Base-by-base conservation (phyloP, 768 basidiomycete species). In the Sarcomyxa edulis region DNA sequence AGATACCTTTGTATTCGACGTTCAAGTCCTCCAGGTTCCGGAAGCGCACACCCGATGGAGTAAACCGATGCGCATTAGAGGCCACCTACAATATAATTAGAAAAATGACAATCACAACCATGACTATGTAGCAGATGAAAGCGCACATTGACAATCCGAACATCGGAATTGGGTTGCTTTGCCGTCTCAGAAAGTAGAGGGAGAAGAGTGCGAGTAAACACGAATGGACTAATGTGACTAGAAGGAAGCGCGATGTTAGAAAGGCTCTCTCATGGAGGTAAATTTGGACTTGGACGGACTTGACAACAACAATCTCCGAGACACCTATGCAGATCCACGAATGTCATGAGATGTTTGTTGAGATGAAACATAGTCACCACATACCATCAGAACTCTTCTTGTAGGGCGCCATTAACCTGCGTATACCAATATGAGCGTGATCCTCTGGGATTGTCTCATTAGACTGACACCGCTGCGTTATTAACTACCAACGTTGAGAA, bases 71-170 rank as follows among this genome's bases (percentile, higher is more conserved):
- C 6, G 21, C 54, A 0, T 48, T 50, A 7, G 66, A 71, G 11
- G 58, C 35, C 7, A 69, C 44, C 67, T 72, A 24, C 11, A 12
- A 7, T 7, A 11, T n/a, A n/a, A n/a, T n/a, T n/a, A n/a, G n/a
- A n/a, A n/a, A n/a, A n/a, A n/a, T n/a, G n/a, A n/a, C n/a, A n/a
- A n/a, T n/a, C n/a, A n/a, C n/a, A n/a, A n/a, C n/a, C n/a, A n/a
- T n/a, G n/a, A n/a, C n/a, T n/a, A n/a, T n/a, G n/a, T n/a, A n/a
- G 9, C 3, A 47, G 37, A 35, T 7, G 20, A 7, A 14, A 24
- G 58, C 72, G 28, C 42, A 81, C 80, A 39, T 74, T 69, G 7
- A 82, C 64, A 10, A 84, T 64, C 12, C 81, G 72, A 32, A 81
- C 80, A 42, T 84, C 82, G 0, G 76, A 65, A 16, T 58, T 58